Conservation (phyloP, 1,284 basidiomycete species). For the Tilletia caries region DNA sequence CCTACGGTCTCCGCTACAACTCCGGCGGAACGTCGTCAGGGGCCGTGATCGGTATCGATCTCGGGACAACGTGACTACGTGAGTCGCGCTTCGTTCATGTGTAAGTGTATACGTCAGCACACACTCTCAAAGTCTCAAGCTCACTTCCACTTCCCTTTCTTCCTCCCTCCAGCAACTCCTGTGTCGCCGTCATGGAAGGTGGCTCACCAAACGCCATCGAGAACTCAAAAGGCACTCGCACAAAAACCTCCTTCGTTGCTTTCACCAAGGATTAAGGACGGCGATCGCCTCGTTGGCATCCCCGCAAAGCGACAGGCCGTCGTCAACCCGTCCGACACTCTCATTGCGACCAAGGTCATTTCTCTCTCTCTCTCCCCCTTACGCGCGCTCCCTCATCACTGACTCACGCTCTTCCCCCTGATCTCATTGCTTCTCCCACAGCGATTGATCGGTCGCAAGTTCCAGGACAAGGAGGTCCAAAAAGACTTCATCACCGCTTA, state of each 20-base stretch:
- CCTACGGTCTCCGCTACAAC: neutral
- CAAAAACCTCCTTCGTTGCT: conserved; percentile 95
- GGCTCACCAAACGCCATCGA: conserved; percentile 85
- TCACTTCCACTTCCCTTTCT: conserved; percentile 5
- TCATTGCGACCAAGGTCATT: conserved; percentile 83
- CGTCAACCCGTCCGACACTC: conserved; percentile 70
- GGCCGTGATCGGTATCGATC: conserved; percentile 51
- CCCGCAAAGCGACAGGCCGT: conserved; percentile 97
- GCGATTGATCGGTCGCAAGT: conserved; percentile 91
- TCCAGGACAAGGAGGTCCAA: conserved; percentile 86
- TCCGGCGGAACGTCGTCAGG: conserved; percentile 35
- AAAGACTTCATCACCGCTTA: conserved; percentile 73
- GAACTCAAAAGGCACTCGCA: conserved; percentile 94
- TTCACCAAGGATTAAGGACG: conserved; percentile 90
- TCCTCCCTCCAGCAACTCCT: conserved; percentile 48
- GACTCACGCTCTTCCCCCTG: no score
- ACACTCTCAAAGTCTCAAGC: no score
- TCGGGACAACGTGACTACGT: conserved; percentile 42
- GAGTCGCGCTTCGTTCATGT: neutral
- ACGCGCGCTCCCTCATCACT: no score
- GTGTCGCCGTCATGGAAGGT: conserved; percentile 72
- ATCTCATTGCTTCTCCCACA: no score
- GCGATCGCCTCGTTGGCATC: conserved; percentile 73
- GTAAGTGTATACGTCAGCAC: neutral
- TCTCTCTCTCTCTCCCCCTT: no score